Base-by-base conservation (phyloP, 2,329 filamentous ascomycete species). In the Colletotrichum lini region DNA sequence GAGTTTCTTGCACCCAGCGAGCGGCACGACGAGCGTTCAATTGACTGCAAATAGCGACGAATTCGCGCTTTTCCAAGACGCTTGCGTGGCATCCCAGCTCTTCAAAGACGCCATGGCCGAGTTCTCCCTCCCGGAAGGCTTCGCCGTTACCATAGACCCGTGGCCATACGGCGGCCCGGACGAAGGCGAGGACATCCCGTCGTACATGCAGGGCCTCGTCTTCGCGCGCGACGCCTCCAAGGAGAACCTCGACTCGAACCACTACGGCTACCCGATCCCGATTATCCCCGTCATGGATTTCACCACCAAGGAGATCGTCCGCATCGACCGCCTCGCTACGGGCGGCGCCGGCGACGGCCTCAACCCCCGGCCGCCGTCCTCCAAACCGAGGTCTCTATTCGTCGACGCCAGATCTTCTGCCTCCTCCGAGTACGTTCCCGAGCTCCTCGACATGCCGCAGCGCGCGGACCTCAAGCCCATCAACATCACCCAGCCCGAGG, bases 401-500 rank as follows among this genome's bases (percentile, higher is more conserved):
- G 81, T 82, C 16, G 77, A 81, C 54, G 75, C 77, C 66, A 77
- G 75, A 53, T 67, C 82, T 0, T 82, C 30, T 35, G 30, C 83
- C 45, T 82, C 52, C 10, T 30, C 84, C 45, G 86, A 88, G 66
- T 88, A 87, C 74, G 78, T 84, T 0, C 85, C 86, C 2, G 86
- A 88, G 76, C 80, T 91, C 2, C 80, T 90, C 12, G 80, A 84
- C 16, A 75, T 77, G 1, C 83, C 85, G 0, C 75, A 83, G 18
- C 81, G 89, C 15, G 80, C 84, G 53, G 88, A 88, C 66, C 77
- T 90, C 38, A 94, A 93, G 80, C 92, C 92, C 6, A 87, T 95
- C 77, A 89, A 94, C 74, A 90, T 96, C 56, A 85, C 89, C 1
- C 93, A 96, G 77, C 87, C 87, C 47, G 89, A 93, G 40, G 92